Evolutionary conservation across 2,329 filamentous ascomycete genomes (phyloP).

Genomic region (Cladosporium phlei): DNA sequence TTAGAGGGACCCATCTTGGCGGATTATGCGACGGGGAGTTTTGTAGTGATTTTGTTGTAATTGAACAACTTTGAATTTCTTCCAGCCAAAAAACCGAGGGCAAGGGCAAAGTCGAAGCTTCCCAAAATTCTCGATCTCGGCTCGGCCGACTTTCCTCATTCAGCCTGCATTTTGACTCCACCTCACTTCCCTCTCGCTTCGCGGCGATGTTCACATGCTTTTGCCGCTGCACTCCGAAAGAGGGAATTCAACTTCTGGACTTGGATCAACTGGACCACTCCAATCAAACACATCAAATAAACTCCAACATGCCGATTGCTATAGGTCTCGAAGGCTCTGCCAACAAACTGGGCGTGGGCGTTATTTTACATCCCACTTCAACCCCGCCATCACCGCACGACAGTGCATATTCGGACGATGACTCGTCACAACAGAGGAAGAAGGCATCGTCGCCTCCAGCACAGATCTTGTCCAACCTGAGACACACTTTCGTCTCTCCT

Average conservation of each 20-base stretch:
- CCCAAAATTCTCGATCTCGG: slow-evolving; percentile 4
- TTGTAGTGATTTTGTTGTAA: too few species aligned
- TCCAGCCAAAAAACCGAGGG: not conserved
- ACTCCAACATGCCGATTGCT: slow-evolving; percentile 48
- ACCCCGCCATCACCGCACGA: slow-evolving; percentile 31
- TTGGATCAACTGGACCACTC: not conserved
- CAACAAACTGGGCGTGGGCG: slow-evolving; percentile 93
- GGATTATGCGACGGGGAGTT: not conserved
- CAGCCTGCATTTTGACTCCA: not conserved
- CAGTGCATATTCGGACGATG: slow-evolving; percentile 31
- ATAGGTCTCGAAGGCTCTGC: slow-evolving; percentile 85
- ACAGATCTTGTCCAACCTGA: slow-evolving; percentile 82
- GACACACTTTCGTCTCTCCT: slow-evolving; percentile 87
- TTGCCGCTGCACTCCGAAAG: not conserved
- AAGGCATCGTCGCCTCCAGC: slow-evolving; percentile 41
- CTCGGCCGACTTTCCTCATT: not conserved
- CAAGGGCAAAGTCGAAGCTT: not conserved
- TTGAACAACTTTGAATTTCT: too few species aligned
- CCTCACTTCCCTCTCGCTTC: not conserved
- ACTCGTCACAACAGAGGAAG: slow-evolving; percentile 14
- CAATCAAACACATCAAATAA: not conserved
- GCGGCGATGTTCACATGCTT: not conserved
- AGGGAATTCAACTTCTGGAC: not conserved
- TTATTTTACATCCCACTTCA: slow-evolving; percentile 69
- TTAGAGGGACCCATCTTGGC: not conserved